Conservation (phyloP, 495 filamentous ascomycete genomes). For the Pseudoneurospora amorphoporcata region DNA sequence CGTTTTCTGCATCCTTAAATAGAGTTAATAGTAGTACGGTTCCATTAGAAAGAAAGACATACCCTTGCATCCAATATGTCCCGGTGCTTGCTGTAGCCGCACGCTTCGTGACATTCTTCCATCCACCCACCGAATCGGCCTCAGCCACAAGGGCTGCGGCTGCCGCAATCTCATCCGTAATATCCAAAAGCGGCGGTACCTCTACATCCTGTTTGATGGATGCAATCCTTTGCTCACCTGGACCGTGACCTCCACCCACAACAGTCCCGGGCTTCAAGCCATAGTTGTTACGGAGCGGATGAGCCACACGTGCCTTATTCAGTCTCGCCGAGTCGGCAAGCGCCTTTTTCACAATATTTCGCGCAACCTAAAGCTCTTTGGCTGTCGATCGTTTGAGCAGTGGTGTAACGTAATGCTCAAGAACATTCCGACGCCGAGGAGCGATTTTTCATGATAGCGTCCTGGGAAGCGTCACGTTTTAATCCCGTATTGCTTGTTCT, state of each 20-base stretch:
- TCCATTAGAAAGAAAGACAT: neutral
- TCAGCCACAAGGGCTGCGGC: slow-evolving; percentile 24
- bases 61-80: neutral
- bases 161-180: slow-evolving; percentile 18
- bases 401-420: neutral
- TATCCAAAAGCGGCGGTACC: slow-evolving; percentile 13
- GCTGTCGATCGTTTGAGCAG: neutral
- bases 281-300: neutral
- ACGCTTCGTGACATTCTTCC: neutral
- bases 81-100: neutral
- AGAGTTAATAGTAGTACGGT: too few relatives aligned
- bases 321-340: neutral
- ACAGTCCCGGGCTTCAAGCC: neutral
- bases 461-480: neutral
- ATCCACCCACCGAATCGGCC: slow-evolving; percentile 6
- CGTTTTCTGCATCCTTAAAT: too few relatives aligned
- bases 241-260: neutral
- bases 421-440: neutral
- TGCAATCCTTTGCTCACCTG: neutral
- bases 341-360: neutral
- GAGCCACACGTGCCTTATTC: neutral
- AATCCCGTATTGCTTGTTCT: neutral
- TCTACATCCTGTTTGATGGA: neutral
- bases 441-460: neutral
- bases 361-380: neutral